Evolutionary conservation across 192 early-diverging fungal genomes (phyloP).

Genomic region (Coemansia sp.): DNA sequence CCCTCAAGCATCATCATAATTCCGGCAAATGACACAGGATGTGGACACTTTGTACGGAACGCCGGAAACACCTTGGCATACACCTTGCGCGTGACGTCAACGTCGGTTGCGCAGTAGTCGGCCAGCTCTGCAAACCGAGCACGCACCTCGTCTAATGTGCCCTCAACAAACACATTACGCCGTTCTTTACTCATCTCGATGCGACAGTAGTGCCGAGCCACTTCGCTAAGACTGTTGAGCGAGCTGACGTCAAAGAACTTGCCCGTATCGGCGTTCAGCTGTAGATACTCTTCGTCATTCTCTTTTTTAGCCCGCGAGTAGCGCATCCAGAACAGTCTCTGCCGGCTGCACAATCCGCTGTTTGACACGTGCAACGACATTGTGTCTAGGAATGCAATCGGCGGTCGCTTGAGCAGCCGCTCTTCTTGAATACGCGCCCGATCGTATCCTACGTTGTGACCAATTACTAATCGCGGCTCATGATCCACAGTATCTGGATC

Average conservation of each 20-base stretch:
- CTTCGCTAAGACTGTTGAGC: slow-evolving; percentile 75
- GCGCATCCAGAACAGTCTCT: slow-evolving; percentile 76
- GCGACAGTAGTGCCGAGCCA: slow-evolving; percentile 76
- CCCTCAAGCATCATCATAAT: slow-evolving; percentile 84
- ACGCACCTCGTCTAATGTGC: slow-evolving; percentile 61
- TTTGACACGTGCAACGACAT: slow-evolving; percentile 90
- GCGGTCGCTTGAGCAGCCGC: slow-evolving; percentile 63
- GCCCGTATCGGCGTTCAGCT: slow-evolving; percentile 47
- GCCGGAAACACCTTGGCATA: slow-evolving; percentile 67
- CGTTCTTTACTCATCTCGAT: slow-evolving; percentile 65
- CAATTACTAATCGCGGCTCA: slow-evolving; percentile 65
- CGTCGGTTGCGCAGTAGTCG: slow-evolving; percentile 89
- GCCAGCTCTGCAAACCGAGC: slow-evolving; percentile 67
- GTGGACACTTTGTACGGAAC: slow-evolving; percentile 82
- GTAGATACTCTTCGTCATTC: slow-evolving; percentile 51
- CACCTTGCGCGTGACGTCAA: slow-evolving; percentile 70
- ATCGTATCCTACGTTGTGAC: slow-evolving; percentile 94
- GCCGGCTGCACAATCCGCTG: slow-evolving; percentile 87
- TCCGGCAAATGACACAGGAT: slow-evolving; percentile 91
- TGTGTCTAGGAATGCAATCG: slow-evolving; percentile 80
- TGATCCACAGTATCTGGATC: slow-evolving; percentile 20
- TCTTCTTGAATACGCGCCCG: slow-evolving; percentile 85
- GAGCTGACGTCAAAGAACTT: slow-evolving; percentile 56
- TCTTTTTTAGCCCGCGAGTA: slow-evolving; percentile 60
- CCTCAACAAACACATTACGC: slow-evolving; percentile 60